Percentiles rank a stretch among this genome's conserved stretches.
Conservation (phyloP, 2,329 filamentous ascomycete genomes). For the Cladophialophora chaetospira region DNA sequence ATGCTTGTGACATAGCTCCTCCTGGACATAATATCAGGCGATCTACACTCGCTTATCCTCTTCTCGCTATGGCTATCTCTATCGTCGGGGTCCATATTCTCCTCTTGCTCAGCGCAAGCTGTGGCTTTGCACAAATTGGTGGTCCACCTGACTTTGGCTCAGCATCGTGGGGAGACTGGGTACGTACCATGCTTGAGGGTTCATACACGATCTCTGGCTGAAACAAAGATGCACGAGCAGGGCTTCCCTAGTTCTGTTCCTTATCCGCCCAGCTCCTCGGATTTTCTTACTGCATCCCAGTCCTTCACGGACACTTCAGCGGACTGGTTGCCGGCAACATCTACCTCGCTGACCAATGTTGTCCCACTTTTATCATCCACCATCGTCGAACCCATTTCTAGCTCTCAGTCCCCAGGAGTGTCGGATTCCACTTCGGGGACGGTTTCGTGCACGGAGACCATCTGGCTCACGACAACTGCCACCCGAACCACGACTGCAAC, state of each 20-base stretch:
- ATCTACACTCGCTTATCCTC: neutral
- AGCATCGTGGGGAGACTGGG: neutral
- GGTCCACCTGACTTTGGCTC: neutral
- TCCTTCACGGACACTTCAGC: too few species aligned
- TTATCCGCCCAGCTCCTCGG: too few species aligned
- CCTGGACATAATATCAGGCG: neutral
- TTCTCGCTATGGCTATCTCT: neutral
- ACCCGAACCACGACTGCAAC: too few species aligned
- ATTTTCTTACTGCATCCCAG: too few species aligned
- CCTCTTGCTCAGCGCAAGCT: neutral
- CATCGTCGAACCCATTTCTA: too few species aligned
- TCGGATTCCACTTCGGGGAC: too few species aligned
- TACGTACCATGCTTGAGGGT: neutral
- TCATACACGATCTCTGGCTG: neutral
- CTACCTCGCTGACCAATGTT: too few species aligned
- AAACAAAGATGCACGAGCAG: neutral
- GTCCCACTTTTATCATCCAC: too few species aligned
- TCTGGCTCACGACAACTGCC: too few species aligned
- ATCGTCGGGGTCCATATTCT: neutral
- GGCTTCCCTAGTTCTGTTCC: neutral
- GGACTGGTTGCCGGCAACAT: too few species aligned
- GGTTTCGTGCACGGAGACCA: too few species aligned
- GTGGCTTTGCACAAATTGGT: neutral
- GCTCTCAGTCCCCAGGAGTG: too few species aligned
- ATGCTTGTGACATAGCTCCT: neutral